phyloP scores from a whole-genome alignment of 2,329 filamentous ascomycete genomes.

The Penicillium hordei region DNA sequence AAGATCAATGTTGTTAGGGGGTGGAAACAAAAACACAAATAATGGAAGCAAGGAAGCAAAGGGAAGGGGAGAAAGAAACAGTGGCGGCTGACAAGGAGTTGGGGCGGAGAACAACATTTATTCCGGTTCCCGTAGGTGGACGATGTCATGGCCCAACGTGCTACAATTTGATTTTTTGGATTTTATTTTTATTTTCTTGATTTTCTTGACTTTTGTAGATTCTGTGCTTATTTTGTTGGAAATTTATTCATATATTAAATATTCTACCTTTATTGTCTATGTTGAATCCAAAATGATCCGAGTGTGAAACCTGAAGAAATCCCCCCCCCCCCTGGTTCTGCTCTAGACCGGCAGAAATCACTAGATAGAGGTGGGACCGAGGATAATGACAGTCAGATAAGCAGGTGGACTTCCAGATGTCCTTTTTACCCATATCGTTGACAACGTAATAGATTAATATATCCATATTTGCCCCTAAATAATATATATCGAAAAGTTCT shows the following conservation, averaged over 20 bases:
- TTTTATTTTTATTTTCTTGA: background rate
- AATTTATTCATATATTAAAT: background rate
- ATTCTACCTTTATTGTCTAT: background rate
- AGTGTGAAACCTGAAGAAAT: conserved; percentile 2
- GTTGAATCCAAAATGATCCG: background rate
- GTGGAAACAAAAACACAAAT: conserved; percentile 6
- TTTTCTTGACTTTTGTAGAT: background rate
- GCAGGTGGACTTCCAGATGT: no score
- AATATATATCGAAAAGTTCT: background rate
- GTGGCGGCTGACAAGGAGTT: conserved; percentile 37
- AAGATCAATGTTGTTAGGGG: background rate
- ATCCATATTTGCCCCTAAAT: background rate
- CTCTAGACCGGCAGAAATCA: conserved; percentile 7
- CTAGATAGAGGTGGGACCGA: conserved; percentile 5
- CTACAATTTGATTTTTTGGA: background rate
- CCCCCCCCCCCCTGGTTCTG: background rate
- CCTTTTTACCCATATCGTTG: no score
- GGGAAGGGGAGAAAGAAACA: conserved; percentile 21
- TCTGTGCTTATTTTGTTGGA: background rate
- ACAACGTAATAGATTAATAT: background rate
- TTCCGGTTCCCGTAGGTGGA: conserved; percentile 13
- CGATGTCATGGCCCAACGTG: conserved; percentile 14
- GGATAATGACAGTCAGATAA: background rate
- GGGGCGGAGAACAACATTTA: conserved; percentile 32
- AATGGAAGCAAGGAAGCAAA: conserved; percentile 23